Percentiles rank a stretch among this genome's conserved stretches.
These are phyloP conservation scores for Polytolypa hystricis DNA, from an alignment of 2,329 filamentous ascomycete genomes.

Conservation along the genomic window DNA sequence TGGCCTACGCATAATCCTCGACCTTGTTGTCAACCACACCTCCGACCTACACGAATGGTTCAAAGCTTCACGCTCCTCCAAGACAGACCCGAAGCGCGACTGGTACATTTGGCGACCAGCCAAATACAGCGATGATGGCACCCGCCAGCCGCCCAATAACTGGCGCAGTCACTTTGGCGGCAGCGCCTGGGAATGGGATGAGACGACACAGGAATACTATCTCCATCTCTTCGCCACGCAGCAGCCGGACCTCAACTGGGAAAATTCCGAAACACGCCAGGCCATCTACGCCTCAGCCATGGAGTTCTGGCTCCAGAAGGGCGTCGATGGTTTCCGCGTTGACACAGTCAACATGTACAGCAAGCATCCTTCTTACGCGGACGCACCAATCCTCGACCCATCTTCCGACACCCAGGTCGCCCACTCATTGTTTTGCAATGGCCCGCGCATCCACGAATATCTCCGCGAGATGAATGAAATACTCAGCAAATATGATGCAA, in stretches of 20 bases:
- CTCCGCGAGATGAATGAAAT: conserved; percentile 27
- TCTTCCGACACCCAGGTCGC: conserved; percentile 40
- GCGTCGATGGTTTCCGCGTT: conserved; percentile 58
- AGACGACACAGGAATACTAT: conserved; percentile 57
- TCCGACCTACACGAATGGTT: conserved; percentile 56
- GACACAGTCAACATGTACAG: conserved; percentile 59
- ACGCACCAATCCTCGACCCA: conserved; percentile 35
- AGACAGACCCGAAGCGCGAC: conserved; percentile 47
- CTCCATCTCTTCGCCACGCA: conserved; percentile 58
- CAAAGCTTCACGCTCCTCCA: conserved; percentile 47
- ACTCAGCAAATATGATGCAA: conserved; percentile 25
- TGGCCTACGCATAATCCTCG: conserved; percentile 40
- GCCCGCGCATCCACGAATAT: conserved; percentile 29
- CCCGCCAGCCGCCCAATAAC: conserved; percentile 59
- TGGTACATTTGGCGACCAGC: conserved; percentile 50
- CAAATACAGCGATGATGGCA: conserved; percentile 41
- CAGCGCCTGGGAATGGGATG: conserved; percentile 45
- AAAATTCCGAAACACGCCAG: conserved; percentile 50
- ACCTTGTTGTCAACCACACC: conserved; percentile 37
- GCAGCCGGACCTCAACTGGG: conserved; percentile 72
- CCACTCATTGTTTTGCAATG: conserved; percentile 49
- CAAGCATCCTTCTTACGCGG: conserved; percentile 44
- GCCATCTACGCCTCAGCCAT: conserved; percentile 55
- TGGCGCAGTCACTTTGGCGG: conserved; percentile 44
- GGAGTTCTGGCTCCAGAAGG: conserved; percentile 64